Percentiles rank a stretch among this genome's conserved stretches.
Conservation (phyloP, 1,284 basidiomycete species). For the Inonotus hispidus region DNA sequence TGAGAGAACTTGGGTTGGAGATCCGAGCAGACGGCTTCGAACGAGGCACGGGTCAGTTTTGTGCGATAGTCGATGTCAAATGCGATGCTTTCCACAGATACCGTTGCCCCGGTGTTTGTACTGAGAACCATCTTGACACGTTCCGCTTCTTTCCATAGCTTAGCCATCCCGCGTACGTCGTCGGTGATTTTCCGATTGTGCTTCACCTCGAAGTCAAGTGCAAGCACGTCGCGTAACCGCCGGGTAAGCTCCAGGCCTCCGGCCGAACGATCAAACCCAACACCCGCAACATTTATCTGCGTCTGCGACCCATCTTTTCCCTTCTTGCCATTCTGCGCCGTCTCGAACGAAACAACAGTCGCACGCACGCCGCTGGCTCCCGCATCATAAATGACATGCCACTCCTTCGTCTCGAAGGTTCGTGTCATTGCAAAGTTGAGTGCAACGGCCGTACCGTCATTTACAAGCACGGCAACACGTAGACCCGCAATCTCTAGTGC, state of each 20-base stretch:
- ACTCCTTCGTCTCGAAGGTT: slow-evolving; percentile 72
- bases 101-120: slow-evolving; percentile 79
- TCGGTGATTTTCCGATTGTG: slow-evolving; percentile 57
- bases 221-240: slow-evolving; percentile 77
- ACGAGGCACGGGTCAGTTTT: slow-evolving; percentile 68
- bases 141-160: slow-evolving; percentile 89
- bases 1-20: slow-evolving; percentile 57
- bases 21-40: slow-evolving; percentile 71
- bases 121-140: slow-evolving; percentile 92
- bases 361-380: slow-evolving; percentile 87
- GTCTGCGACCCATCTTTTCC: slow-evolving; percentile 64
- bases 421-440: slow-evolving; percentile 97
- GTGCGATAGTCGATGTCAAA: slow-evolving; percentile 90
- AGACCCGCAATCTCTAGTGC: slow-evolving; percentile 89
- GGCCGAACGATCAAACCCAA: slow-evolving; percentile 75
- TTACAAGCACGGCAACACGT: slow-evolving; percentile 77
- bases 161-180: slow-evolving; percentile 87
- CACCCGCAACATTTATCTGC: slow-evolving; percentile 70
- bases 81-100: slow-evolving; percentile 80
- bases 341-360: slow-evolving; percentile 78
- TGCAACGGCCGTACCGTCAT: slow-evolving; percentile 90
- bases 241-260: slow-evolving; percentile 85
- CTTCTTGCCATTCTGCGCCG: slow-evolving; percentile 44
- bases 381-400: slow-evolving; percentile 92
- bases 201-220: slow-evolving; percentile 70